Evolutionary conservation across 768 basidiomycete genomes (phyloP), one percentile per base, ranked within the genome.

Genomic region (Cyathus striatus): DNA sequence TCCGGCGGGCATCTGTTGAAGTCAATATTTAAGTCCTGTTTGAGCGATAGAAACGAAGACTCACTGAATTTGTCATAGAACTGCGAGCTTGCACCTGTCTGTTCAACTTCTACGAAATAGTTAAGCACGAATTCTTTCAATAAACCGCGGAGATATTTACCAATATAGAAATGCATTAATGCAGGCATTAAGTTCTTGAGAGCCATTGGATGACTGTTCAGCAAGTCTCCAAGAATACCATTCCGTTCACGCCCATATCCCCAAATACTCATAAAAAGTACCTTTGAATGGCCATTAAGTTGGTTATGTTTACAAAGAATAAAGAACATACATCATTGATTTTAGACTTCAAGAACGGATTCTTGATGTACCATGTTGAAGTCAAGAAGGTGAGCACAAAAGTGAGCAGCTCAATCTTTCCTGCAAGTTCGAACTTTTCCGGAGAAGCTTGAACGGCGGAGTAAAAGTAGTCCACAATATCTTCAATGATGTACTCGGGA

Each of bases 51-150:
- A 24, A 44, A 38, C n/a, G 14, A 22, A 3, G 13, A 77, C 86
- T 50, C 55, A 90, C 89, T 89, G 57, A 94, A 95, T 81, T 96
- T 94, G 62, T 96, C 95, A 64, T 96, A 98, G 66, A 99, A 98
- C 57, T 98, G 95, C 0, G 93, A 95, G 57, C 93, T 95, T 17
- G 93, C 90, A 23, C 96, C 96, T 0, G 96, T 99, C 53, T 87
- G 86, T 61, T 99, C 96, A 35, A 97, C 93, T 77, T 98, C 95
- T 95, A 58, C 26, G 35, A 20, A 49, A 25, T 52, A 44, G 10
- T 40, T 22, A 53, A 34, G n/a, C n/a, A n/a, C n/a, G n/a, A n/a
- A n/a, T n/a, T n/a, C n/a, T n/a, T n/a, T n/a, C n/a, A n/a, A n/a
- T n/a, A n/a, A n/a, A n/a, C n/a, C n/a, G n/a, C n/a, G n/a, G n/a